Evolutionary conservation across 495 filamentous ascomycete genomes (phyloP).

Genomic region (Rostrohypoxylon terebratum): DNA sequence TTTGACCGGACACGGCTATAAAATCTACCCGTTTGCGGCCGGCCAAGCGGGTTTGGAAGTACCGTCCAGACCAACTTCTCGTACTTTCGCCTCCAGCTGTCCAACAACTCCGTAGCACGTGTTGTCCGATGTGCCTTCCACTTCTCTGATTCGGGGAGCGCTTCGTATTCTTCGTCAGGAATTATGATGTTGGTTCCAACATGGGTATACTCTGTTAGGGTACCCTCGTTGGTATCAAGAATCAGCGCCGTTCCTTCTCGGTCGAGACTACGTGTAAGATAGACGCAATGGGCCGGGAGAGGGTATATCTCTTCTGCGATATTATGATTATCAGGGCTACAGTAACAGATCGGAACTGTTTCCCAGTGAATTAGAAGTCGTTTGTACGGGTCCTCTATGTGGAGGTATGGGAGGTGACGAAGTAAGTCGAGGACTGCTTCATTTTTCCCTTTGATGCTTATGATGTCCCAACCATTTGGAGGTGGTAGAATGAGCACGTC

Average conservation of each 20-base stretch:
- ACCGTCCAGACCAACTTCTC: slow-evolving; percentile 18
- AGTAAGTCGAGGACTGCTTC: slow-evolving; percentile 25
- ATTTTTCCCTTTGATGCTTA: slow-evolving; percentile 17
- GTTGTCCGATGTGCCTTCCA: slow-evolving; percentile 24
- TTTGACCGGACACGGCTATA: slow-evolving; percentile 5
- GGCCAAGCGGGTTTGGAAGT: slow-evolving; percentile 7
- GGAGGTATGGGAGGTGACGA: slow-evolving; percentile 27
- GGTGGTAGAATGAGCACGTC: slow-evolving; percentile 13
- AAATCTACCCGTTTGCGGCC: slow-evolving; percentile 11
- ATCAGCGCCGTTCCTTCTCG: slow-evolving; percentile 26
- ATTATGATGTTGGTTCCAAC: background rate
- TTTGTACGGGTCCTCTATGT: background rate
- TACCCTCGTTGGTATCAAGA: slow-evolving; percentile 24
- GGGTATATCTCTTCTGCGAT: slow-evolving; percentile 5
- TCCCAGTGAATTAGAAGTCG: slow-evolving; percentile 17
- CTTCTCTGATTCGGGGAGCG: slow-evolving; percentile 11
- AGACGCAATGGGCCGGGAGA: slow-evolving; percentile 22
- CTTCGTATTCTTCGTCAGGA: slow-evolving; percentile 11
- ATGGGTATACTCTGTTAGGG: slow-evolving; percentile 19
- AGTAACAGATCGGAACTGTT: slow-evolving; percentile 22
- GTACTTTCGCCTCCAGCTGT: slow-evolving; percentile 12
- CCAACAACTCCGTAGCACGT: background rate
- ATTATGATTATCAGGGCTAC: background rate
- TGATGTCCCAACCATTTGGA: slow-evolving; percentile 7
- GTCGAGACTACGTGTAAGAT: slow-evolving; percentile 9